Base-by-base conservation (phyloP, 495 filamentous ascomycete species). In the Annulohypoxylon stygium region DNA sequence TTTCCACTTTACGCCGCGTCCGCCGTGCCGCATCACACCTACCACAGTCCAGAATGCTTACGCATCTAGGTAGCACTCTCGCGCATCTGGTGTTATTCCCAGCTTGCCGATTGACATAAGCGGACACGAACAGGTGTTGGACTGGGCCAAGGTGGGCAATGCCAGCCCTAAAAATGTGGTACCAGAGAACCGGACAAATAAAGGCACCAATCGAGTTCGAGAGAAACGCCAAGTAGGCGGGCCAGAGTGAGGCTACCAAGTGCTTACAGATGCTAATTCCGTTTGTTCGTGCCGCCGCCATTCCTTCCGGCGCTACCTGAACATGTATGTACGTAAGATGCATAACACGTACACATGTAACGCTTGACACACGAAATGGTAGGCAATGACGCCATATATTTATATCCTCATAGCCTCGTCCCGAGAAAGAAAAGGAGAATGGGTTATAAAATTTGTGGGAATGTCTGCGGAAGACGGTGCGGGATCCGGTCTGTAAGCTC, bases 161-260 rank as follows among this genome's bases (percentile, higher is more conserved):
- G 5, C n/a, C 43, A 20, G 43, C 43, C 43, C 43, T 47, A 47
- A 47, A 51, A 26, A 51, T 25, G 48, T 51, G 20, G 26, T 57
- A 57, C 53, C 25, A 36, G 11, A n/a, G 34, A 36, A 36, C 26
- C 30, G 26, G 33, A 14, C 33, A 57, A 30, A 18, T 16, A 51
- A 20, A 11, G 20, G 20, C 18, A 25, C 48, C 20, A 51, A 26
- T 51, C 10, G 23, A 20, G 48, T n/a, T 14, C 10, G 11, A 14
- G 14, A 43, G 12, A 4, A 23, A 51, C 36, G 41, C 53, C 26
- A 14, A 36, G n/a, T 26, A 14, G 53, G 25, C 6, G n/a, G 0
- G 5, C 11, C 11, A 30, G 53, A 34, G 53, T 57, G 53, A 57
- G 53, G 26, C 53, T 33, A n/a, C n/a, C 37, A 47, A 47, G 43